A percentile compares a stretch with the other conserved stretches of the same genome.
Conservation (phyloP, 768 basidiomycete genomes). For the Podaxis rugospora region DNA sequence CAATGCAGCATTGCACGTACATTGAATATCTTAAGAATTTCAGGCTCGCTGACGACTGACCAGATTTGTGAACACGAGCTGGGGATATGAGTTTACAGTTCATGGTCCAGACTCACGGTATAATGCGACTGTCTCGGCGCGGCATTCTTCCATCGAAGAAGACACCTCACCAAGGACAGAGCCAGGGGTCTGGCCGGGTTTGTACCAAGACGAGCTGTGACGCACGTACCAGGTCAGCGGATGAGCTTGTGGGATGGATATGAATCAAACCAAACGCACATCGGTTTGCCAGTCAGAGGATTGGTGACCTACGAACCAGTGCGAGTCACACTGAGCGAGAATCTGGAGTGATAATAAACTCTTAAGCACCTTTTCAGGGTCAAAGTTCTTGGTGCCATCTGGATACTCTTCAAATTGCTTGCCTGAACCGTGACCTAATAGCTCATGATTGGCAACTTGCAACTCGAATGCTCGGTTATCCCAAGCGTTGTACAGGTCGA, state of each 20-base stretch:
- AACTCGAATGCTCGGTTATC: conserved; percentile 77
- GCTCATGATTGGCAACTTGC: conserved; percentile 88
- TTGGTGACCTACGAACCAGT: conserved; percentile 56
- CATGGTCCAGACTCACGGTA: conserved; percentile 51
- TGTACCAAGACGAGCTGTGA: conserved; percentile 77
- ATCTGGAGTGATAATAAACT: background rate
- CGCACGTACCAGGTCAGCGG: background rate
- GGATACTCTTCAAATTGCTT: conserved; percentile 75
- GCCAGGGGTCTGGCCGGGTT: conserved; percentile 78
- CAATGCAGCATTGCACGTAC: conserved; percentile 32
- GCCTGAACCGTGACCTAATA: conserved; percentile 83
- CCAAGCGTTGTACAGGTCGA: conserved; percentile 72
- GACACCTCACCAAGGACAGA: conserved; percentile 84
- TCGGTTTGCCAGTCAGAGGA: conserved; percentile 71
- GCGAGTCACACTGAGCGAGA: background rate
- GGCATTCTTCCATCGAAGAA: conserved; percentile 89
- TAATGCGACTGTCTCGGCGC: conserved; percentile 85
- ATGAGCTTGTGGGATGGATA: background rate
- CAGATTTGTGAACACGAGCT: conserved; percentile 3
- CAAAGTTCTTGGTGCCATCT: conserved; percentile 81
- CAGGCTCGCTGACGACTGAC: conserved; percentile 66
- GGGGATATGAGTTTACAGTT: background rate
- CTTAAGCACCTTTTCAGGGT: conserved; percentile 50
- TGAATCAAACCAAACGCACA: conserved; percentile 38
- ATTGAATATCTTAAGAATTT: conserved; percentile 79